A percentile compares a stretch with the other conserved stretches of the same genome.
These are phyloP conservation scores for Aegilops speltoides DNA, from an alignment of 176 grass and related monocot genomes.

Conservation along the genomic window DNA sequence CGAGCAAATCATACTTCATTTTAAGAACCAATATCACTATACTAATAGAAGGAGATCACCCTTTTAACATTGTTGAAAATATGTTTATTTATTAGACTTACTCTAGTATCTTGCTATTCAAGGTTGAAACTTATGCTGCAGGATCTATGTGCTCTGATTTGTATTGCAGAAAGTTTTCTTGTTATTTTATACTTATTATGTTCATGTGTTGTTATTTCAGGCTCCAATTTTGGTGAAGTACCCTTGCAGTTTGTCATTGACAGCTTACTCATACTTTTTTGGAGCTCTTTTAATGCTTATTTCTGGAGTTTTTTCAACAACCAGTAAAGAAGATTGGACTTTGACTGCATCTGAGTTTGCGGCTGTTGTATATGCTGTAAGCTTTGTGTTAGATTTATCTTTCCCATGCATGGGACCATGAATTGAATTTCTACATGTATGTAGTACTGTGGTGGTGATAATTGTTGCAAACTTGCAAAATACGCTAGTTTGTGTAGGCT, in stretches of 20 bases:
- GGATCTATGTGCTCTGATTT: background rate
- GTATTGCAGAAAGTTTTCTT: slow-evolving; percentile 12
- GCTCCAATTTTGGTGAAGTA: slow-evolving; percentile 79
- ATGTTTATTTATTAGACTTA: slow-evolving; percentile 1
- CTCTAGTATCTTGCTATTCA: slow-evolving; percentile 21
- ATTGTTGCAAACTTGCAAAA: background rate
- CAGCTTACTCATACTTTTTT: slow-evolving; percentile 89
- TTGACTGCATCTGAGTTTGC: slow-evolving; percentile 70
- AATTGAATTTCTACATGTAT: slow-evolving; percentile 27
- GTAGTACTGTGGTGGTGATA: background rate
- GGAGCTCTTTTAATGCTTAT: slow-evolving; percentile 75
- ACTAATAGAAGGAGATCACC: background rate
- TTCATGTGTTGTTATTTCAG: slow-evolving; percentile 45
- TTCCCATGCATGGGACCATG: background rate
- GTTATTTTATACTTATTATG: slow-evolving; percentile 9
- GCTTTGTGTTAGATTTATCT: slow-evolving; percentile 27
- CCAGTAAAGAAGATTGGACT: slow-evolving; percentile 54
- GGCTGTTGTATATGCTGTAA: slow-evolving; percentile 90
- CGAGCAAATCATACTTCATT: background rate
- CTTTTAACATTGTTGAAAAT: background rate
- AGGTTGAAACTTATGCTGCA: background rate
- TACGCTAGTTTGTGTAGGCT: background rate
- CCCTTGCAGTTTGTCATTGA: slow-evolving; percentile 76
- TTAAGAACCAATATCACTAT: background rate
- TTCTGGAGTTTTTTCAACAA: slow-evolving; percentile 66